These are phyloP conservation scores for Annona cherimola DNA, from an alignment of 164 flowering plant genomes.

Conservation along the genomic window DNA sequence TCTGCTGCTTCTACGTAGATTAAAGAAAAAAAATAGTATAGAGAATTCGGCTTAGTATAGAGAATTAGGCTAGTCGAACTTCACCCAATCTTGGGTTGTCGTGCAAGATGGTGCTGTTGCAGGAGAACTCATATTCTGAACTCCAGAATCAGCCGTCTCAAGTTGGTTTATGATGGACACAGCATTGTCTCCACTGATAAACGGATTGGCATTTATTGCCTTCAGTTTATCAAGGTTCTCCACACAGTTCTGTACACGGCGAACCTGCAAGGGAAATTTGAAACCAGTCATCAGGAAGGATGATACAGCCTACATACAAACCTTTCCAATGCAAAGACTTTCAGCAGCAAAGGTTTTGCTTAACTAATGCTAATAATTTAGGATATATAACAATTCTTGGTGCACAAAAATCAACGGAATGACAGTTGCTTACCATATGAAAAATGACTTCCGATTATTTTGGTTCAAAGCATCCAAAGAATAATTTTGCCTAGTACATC, in stretches of 20 bases:
- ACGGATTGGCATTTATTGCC: conserved; percentile 25
- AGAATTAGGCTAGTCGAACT: conserved; percentile 31
- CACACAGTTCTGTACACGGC: conserved; percentile 28
- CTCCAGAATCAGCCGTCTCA: conserved; percentile 59
- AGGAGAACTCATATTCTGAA: conserved; percentile 55
- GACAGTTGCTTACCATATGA: neutral
- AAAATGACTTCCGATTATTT: neutral
- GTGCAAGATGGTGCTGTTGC: conserved; percentile 33
- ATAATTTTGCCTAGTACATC: neutral
- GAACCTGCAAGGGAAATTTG: conserved; percentile 21
- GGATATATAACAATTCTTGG: no score
- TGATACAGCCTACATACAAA: neutral
- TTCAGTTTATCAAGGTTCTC: conserved; percentile 24
- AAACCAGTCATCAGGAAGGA: neutral
- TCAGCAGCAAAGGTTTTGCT: no score
- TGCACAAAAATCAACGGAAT: no score
- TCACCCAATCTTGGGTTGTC: conserved; percentile 50
- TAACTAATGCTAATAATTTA: no score
- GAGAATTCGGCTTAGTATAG: conserved; percentile 5
- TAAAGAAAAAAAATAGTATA: no score
- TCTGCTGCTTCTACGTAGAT: no score
- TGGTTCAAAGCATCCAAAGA: neutral
- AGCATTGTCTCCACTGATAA: conserved; percentile 12
- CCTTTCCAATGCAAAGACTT: no score
- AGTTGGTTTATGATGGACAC: conserved; percentile 25